Conservation (phyloP, 2,329 filamentous ascomycete species). For the Gnomoniopsis smithogilvyi region DNA sequence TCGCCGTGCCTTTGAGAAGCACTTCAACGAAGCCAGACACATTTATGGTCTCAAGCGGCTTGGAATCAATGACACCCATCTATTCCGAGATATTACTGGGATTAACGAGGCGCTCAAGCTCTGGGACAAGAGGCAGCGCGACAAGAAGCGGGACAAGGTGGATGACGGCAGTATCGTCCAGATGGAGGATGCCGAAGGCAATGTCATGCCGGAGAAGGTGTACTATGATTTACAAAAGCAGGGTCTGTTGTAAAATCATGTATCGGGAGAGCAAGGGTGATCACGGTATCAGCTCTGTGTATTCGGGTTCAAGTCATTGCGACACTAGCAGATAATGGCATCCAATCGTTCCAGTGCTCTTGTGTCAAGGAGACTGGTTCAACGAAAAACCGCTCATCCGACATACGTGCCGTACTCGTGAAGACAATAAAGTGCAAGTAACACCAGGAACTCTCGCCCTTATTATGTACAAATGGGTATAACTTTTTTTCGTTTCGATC, state of each 20-base stretch:
- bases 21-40: constrained; percentile 92
- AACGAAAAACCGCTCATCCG: too few relatives aligned
- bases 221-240: constrained; percentile 95
- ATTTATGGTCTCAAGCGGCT: constrained; percentile 92
- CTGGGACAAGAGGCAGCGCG: constrained; percentile 90
- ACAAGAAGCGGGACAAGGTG: constrained; percentile 73
- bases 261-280: neutral
- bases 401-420: too few relatives aligned
- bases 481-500: too few relatives aligned
- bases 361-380: too few relatives aligned
- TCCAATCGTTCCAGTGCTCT: too few relatives aligned
- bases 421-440: too few relatives aligned
- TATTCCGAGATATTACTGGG: constrained; percentile 90
- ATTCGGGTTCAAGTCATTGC: too few relatives aligned
- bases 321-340: too few relatives aligned
- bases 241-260: constrained; percentile 65
- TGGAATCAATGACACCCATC: constrained; percentile 83
- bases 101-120: constrained; percentile 86
- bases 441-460: too few relatives aligned
- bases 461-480: too few relatives aligned
- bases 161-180: constrained; percentile 85
- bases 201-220: constrained; percentile 99
- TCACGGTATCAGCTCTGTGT: too few relatives aligned
- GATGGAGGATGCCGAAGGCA: constrained; percentile 97
- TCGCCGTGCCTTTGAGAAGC: constrained; percentile 92